Conservation (phyloP, 2,329 filamentous ascomycete species). For the Colletotrichum incanum region DNA sequence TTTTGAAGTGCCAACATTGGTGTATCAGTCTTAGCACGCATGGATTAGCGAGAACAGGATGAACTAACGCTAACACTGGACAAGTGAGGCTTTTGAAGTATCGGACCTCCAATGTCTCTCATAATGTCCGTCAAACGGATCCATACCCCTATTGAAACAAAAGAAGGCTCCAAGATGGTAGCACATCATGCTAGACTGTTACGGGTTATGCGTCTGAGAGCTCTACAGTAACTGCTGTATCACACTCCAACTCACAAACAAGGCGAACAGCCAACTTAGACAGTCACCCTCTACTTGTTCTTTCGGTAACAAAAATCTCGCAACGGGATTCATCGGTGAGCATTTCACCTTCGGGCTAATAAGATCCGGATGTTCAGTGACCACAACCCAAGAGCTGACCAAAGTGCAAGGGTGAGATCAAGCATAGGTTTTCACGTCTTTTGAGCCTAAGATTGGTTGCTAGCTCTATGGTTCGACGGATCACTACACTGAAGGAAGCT, state of each 20-base stretch:
- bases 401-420: not conserved
- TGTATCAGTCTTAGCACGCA: no score
- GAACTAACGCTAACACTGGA: no score
- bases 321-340: not conserved
- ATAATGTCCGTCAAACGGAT: not conserved
- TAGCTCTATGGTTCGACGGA: not conserved
- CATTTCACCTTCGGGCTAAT: not conserved
- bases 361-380: not conserved
- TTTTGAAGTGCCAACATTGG: no score
- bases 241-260: not conserved
- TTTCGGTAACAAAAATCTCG: not conserved
- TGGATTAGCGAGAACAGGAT: no score
- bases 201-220: not conserved
- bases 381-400: not conserved
- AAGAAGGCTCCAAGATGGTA: not conserved
- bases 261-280: not conserved
- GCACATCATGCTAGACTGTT: not conserved
- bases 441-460: not conserved
- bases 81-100: no score
- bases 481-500: not conserved
- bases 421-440: not conserved
- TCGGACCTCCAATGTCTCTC: no score
- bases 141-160: not conserved
- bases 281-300: not conserved
- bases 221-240: not conserved